Percentiles rank a stretch among this genome's conserved stretches.
Evolutionary conservation across 805 yeast species (phyloP).

Genomic region (Kluyveromyces nonfermentans): DNA sequence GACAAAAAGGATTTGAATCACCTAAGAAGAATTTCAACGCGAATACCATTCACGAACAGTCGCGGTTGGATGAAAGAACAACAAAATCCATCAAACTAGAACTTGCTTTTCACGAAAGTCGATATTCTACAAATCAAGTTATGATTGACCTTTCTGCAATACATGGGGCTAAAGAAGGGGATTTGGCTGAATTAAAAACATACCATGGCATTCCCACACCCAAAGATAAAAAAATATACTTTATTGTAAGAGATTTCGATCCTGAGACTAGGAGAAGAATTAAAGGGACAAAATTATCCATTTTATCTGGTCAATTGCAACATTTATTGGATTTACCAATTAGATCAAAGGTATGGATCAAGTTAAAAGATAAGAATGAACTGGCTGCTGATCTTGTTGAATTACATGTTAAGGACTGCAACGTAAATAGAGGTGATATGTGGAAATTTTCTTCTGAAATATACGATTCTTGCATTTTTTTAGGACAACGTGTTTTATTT

Average conservation of each 20-base stretch:
- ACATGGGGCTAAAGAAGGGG: constrained; percentile 64
- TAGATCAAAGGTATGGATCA: constrained; percentile 55
- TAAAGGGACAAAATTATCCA: constrained; percentile 39
- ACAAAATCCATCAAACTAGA: constrained; percentile 16
- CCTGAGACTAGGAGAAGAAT: constrained; percentile 22
- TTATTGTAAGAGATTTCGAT: constrained; percentile 34
- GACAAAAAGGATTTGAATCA: background rate
- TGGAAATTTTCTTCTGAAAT: constrained; percentile 68
- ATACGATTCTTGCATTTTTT: constrained; percentile 54
- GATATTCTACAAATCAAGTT: constrained; percentile 50
- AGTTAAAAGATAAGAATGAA: constrained; percentile 33
- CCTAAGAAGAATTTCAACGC: background rate
- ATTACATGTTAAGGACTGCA: constrained; percentile 67
- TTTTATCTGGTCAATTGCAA: constrained; percentile 52
- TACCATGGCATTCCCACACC: constrained; percentile 25
- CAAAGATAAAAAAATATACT: constrained; percentile 33
- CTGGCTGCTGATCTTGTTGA: constrained; percentile 80
- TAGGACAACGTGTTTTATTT: constrained; percentile 55
- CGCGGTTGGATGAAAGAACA: background rate
- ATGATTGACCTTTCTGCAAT: constrained; percentile 49
- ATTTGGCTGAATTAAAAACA: constrained; percentile 59
- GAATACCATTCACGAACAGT: background rate
- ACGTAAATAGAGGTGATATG: constrained; percentile 84
- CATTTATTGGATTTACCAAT: constrained; percentile 54
- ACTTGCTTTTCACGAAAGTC: constrained; percentile 51